phyloP scores from a whole-genome alignment of 306 rosid species.

The Fagus crenata region DNA sequence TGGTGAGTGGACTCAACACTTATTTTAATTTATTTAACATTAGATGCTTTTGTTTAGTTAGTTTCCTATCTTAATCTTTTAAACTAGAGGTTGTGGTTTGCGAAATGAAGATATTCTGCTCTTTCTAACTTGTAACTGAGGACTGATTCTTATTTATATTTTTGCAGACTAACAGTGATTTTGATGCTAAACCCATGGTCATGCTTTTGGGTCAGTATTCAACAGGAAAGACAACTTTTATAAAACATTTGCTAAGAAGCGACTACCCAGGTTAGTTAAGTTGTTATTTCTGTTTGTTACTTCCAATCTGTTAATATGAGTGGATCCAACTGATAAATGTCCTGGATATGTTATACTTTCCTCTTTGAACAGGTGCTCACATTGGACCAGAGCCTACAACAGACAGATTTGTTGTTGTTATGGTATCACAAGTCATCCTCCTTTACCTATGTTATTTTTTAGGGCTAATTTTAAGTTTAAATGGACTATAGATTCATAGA shows the following conservation, averaged over 20 bases:
- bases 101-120: slow-evolving; percentile 8
- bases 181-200: slow-evolving; percentile 99
- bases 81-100: slow-evolving; percentile 3
- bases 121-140: slow-evolving; percentile 15
- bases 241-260: slow-evolving; percentile 77
- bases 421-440: slow-evolving; percentile 49
- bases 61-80: background rate
- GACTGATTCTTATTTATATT: slow-evolving; percentile 20
- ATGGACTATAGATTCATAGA: background rate
- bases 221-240: slow-evolving; percentile 94
- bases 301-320: background rate
- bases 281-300: background rate
- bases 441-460: background rate
- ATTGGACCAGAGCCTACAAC: slow-evolving; percentile 99
- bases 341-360: background rate
- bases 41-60: too few species aligned
- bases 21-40: background rate
- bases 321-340: background rate
- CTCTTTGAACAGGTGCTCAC: slow-evolving; percentile 68
- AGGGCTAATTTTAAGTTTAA: slow-evolving; percentile 5
- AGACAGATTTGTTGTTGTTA: slow-evolving; percentile 91
- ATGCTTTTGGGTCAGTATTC: slow-evolving; percentile 99
- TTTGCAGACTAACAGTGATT: slow-evolving; percentile 70
- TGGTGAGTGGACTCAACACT: slow-evolving; percentile 52
- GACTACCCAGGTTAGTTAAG: slow-evolving; percentile 78